Conservation (phyloP, 495 filamentous ascomycete genomes). For the Aspergillus heteromorphus region DNA sequence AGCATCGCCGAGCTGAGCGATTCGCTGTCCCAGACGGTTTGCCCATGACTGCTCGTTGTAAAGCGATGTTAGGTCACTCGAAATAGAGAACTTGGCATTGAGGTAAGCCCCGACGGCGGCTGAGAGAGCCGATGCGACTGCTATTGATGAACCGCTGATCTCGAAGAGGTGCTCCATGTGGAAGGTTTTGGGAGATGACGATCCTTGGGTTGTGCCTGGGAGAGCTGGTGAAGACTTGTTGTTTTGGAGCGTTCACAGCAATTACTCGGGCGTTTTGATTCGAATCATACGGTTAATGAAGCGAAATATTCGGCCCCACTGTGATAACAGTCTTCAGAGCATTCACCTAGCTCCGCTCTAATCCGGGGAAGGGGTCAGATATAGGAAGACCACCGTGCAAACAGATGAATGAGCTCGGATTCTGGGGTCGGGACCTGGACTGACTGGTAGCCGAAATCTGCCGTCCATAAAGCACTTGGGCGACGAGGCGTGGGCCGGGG, state of each 20-base stretch:
- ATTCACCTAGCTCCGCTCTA: neutral
- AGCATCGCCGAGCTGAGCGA: conserved; percentile 38
- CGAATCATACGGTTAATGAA: neutral
- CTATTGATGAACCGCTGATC: conserved; percentile 27
- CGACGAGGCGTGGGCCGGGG: too few relatives aligned
- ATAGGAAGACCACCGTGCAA: neutral
- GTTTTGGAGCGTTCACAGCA: neutral
- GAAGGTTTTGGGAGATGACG: neutral
- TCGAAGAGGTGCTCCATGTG: conserved; percentile 38
- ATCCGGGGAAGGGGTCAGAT: neutral
- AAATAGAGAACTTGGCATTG: conserved; percentile 43
- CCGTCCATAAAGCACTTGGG: too few relatives aligned
- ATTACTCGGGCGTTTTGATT: neutral
- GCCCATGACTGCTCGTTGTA: conserved; percentile 28
- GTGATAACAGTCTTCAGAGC: neutral
- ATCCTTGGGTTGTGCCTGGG: neutral
- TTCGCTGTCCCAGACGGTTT: conserved; percentile 32
- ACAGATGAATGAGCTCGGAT: neutral
- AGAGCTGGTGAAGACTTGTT: neutral
- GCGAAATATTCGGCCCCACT: neutral
- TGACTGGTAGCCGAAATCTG: conserved; percentile 17
- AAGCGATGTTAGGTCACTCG: conserved; percentile 35
- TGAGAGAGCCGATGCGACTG: conserved; percentile 35
- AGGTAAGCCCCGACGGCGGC: conserved; percentile 43
- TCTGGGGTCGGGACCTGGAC: conserved; percentile 26